These are phyloP conservation scores for Quercus aquifolioides DNA, from an alignment of 306 rosid species.

Conservation along the genomic window DNA sequence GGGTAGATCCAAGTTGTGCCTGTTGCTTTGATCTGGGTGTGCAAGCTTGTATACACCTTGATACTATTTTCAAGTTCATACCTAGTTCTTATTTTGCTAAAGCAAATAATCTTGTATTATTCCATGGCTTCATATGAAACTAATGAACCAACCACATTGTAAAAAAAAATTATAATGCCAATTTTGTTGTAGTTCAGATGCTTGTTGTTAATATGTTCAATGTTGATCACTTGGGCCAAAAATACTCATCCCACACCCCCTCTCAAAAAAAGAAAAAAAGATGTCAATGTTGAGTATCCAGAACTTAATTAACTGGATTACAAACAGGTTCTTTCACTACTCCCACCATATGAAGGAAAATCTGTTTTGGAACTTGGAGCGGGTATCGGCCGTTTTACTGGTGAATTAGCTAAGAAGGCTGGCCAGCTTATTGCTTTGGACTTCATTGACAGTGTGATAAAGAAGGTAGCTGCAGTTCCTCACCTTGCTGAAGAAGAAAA, in stretches of 20 bases:
- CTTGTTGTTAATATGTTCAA: neutral
- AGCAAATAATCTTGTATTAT: neutral
- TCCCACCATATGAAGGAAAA: conserved; percentile 77
- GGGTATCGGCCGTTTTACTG: conserved; percentile 93
- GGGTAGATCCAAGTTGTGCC: neutral
- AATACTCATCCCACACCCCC: no score
- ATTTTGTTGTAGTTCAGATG: neutral
- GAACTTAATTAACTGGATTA: neutral
- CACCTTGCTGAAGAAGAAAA: neutral
- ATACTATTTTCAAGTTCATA: neutral
- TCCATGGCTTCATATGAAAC: neutral
- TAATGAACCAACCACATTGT: neutral
- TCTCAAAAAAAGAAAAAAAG: neutral
- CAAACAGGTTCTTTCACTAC: conserved; percentile 65
- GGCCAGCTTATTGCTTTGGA: conserved; percentile 83
- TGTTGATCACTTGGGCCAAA: neutral
- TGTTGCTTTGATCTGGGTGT: neutral
- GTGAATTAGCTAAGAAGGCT: conserved; percentile 77
- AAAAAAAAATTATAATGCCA: neutral
- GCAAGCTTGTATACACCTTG: neutral
- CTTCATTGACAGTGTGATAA: conserved; percentile 83
- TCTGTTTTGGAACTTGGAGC: conserved; percentile 91
- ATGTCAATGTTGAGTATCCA: neutral
- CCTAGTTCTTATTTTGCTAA: neutral
- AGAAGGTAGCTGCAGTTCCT: conserved; percentile 51